Percentiles rank a stretch among this genome's conserved stretches.
Evolutionary conservation across 2,329 filamentous ascomycete species (phyloP).

Genomic region (Calonectria henricotiae): DNA sequence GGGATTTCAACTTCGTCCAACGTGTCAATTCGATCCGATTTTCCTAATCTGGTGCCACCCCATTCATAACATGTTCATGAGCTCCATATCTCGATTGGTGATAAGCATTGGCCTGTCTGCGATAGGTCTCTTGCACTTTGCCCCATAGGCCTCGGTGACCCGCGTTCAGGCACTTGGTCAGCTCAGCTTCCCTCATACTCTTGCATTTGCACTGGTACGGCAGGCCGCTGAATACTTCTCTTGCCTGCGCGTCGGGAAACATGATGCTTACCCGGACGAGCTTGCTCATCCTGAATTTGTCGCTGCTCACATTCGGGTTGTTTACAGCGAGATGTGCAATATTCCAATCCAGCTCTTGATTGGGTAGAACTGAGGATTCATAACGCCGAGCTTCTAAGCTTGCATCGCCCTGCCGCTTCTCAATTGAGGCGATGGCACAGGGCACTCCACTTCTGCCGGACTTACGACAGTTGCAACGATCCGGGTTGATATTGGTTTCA

Average conservation of each 20-base stretch:
- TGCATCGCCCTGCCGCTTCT: slow-evolving; percentile 50
- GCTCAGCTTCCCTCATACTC: slow-evolving; percentile 46
- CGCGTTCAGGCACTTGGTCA: slow-evolving; percentile 48
- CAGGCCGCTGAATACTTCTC: slow-evolving; percentile 52
- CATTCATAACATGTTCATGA: slow-evolving; percentile 47
- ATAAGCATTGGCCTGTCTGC: slow-evolving; percentile 48
- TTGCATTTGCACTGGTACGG: slow-evolving; percentile 53
- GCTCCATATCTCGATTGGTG: slow-evolving; percentile 45
- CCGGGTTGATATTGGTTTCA: slow-evolving; percentile 55
- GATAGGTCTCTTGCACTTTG: slow-evolving; percentile 53
- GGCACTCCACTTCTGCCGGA: slow-evolving; percentile 49
- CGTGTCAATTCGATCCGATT: not conserved
- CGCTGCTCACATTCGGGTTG: slow-evolving; percentile 48
- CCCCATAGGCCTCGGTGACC: slow-evolving; percentile 54
- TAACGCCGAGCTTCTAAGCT: slow-evolving; percentile 52
- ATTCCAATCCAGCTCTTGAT: slow-evolving; percentile 53
- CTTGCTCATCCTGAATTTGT: slow-evolving; percentile 46
- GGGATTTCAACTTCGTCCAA: not conserved
- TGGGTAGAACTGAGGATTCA: slow-evolving; percentile 40
- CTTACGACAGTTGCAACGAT: slow-evolving; percentile 57
- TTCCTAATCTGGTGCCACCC: slow-evolving; percentile 29
- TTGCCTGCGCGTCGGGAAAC: slow-evolving; percentile 46
- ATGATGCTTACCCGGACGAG: slow-evolving; percentile 55
- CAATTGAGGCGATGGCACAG: slow-evolving; percentile 50
- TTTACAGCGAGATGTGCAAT: slow-evolving; percentile 53